Evolutionary conservation across 495 filamentous ascomycete species (phyloP), one percentile per base, ranked within the genome.

Genomic region (Cercophora sp.): DNA sequence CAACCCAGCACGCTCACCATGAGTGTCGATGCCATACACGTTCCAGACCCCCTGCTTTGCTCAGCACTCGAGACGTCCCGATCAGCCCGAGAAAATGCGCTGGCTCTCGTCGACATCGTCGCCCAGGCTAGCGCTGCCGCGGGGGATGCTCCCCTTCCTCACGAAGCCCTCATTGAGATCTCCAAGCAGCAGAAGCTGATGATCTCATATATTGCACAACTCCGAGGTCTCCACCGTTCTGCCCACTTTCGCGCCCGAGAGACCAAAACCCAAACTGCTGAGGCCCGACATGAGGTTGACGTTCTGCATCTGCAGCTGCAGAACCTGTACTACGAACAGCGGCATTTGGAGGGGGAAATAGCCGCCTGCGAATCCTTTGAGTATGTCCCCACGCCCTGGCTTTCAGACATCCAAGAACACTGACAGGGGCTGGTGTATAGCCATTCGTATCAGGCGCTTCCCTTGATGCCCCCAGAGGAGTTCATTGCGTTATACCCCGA

Each of bases 241-340:
- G 88, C 90, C 9, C 80, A 89, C 57, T 78, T 96, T 48, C 77
- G 80, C 15, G 87, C 92, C 29, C 84, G 93, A 51, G 82, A 91
- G 49, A 96, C 91, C 27, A 98, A 97, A 65, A 79, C 84, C 45
- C 73, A 80, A 59, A 96, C 94, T 8, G 85, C 87, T 24, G 89
- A 96, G 64, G 87, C 85, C 25, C 83, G 92, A 20, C 85, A 89
- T 64, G 91, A 96, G 68, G 88, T 96, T 47, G 93, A 98, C 63
- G 80, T 83, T 46, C 76, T 97, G 52, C 91, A 96, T 71, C 79
- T 98, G 16, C 85, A 94, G 64, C 76, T 97, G 23, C 91, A 97
- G 67, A 98, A 98, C 65, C 76, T 98, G 20, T 92, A 94, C 69
- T 98, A 98, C 67, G 93, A 98, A 68, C 90, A 96, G 67, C 78